Evolutionary conservation across 192 early-diverging fungal genomes (phyloP), one percentile per base, ranked within the genome.

Genomic region (Umbelopsis sp.): DNA sequence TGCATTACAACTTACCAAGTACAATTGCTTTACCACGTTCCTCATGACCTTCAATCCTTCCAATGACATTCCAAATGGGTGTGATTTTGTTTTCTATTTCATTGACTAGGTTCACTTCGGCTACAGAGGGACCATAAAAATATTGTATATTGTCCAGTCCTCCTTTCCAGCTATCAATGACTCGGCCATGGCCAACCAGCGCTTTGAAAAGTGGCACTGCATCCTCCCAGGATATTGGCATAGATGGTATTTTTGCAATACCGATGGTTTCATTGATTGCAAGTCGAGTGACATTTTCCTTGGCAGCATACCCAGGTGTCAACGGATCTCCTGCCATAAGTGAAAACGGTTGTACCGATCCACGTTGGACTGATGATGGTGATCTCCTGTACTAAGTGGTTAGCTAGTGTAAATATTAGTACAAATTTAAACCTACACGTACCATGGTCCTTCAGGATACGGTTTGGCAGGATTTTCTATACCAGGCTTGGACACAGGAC

Each of bases 31-130:
- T 77, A 41, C 85, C 81, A 10, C 83, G 77, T 12, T 89, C 82
- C 22, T 77, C 72, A 50, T 56, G 72, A 17, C 90, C 90, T 31
- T 74, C 43, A 71, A 91, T 91, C 2, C 72, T 77, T 14, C 77
- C 87, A 36, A 90, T 81, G 50, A 91, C 86, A 66, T 91, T 90
- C 77, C 83, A 86, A 43, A 91, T 84, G 3, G 88, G 75, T 9
- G 59, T 75, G 0, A 78, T 78, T 25, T 80, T 77, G 68, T 81
- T 82, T 20, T 84, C 77, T 25, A 83, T 80, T 21, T 75, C 66
- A 45, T 88, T 89, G 6, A 86, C 72, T 38, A 91, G 74, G 31
- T 86, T 80, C 25, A 85, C 81, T 14, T 49, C 29, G 16, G 80
- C 77, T 31, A 56, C 45, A 65, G 80, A 83, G 1, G 87, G 87